These are phyloP conservation scores for Entomortierella beljakovae DNA, from an alignment of 192 early-diverging fungal genomes.

Conservation along the genomic window DNA sequence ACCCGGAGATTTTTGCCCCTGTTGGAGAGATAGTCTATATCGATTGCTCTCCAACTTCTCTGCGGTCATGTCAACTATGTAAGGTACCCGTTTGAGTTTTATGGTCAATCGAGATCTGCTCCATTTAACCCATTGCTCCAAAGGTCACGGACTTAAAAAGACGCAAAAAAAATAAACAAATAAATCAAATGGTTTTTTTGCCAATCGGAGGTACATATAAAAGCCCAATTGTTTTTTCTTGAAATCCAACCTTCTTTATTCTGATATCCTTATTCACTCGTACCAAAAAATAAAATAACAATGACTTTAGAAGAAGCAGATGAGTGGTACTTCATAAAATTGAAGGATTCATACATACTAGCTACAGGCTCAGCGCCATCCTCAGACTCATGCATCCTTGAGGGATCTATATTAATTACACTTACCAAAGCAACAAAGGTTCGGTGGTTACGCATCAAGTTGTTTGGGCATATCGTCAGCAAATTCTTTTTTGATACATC, in stretches of 20 bases:
- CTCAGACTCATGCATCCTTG: not conserved
- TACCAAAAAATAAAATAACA: not conserved
- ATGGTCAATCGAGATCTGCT: no score
- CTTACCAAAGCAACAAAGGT: constrained; percentile 14
- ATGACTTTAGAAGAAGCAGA: not conserved
- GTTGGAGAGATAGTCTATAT: no score
- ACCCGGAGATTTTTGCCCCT: no score
- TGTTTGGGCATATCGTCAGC: not conserved
- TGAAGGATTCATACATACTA: not conserved
- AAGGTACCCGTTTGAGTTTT: no score
- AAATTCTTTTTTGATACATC: constrained; percentile 13
- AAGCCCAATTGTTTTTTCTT: not conserved
- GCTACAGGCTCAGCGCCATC: not conserved
- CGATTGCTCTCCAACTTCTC: no score
- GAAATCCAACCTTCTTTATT: not conserved
- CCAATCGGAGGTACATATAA: no score
- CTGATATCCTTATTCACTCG: not conserved
- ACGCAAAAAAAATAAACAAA: no score
- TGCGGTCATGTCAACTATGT: no score
- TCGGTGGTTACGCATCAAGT: constrained; percentile 4
- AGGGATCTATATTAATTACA: constrained; percentile 3
- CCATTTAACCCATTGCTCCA: no score
- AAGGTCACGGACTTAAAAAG: no score
- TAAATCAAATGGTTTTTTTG: no score
- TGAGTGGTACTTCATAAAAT: not conserved